Base-by-base conservation (phyloP, 2,329 filamentous ascomycete genomes). In the Nemania sp. region DNA sequence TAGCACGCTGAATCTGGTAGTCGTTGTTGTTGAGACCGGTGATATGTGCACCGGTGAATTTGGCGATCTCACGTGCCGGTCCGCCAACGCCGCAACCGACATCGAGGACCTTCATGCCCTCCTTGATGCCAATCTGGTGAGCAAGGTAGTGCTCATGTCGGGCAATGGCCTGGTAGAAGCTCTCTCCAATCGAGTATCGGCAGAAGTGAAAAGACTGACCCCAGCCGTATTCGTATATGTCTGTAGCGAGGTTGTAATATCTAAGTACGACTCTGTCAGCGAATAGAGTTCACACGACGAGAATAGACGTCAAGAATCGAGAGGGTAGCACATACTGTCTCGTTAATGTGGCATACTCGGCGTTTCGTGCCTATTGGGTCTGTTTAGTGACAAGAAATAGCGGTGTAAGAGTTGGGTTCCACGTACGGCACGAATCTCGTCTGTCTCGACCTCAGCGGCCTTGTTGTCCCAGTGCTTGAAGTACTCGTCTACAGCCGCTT, bases 71-170 rank as follows among this genome's bases (percentile, higher is more conserved):
- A 70, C 94, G 89, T 6, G 95, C 96, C 24, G 96, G 96, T 54
- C 96, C 96, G 76, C 96, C 96, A 63, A 98, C 94, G 87, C 96
- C 96, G 77, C 96, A 99, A 69, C 96, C 96, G 67, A 99, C 96
- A 78, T 99, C 96, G 32, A 99, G 86, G 20, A 98, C 95, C 78
- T 89, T 92, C 90, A 96, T 95, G 76, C 89, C 89, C 78, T 94
- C 90, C 80, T 92, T 89, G 78, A 99, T 90, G 72, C 91, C 90
- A 80, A 98, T 97, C 80, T 89, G 89, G 82, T 94, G 90, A 54
- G 96, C 96, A 32, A 99, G 91, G 84, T 97, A 98, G 86, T 99
- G 96, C 85, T 99, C 96, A 79, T 99, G 96, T 67, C 96, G 92
- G 73, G 94, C 93, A 82, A 98, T 95, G 70, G 94, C 94, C 82